Conservation (phyloP, 2,329 filamentous ascomycete genomes). For the Hymenoscyphus fructigenus region DNA sequence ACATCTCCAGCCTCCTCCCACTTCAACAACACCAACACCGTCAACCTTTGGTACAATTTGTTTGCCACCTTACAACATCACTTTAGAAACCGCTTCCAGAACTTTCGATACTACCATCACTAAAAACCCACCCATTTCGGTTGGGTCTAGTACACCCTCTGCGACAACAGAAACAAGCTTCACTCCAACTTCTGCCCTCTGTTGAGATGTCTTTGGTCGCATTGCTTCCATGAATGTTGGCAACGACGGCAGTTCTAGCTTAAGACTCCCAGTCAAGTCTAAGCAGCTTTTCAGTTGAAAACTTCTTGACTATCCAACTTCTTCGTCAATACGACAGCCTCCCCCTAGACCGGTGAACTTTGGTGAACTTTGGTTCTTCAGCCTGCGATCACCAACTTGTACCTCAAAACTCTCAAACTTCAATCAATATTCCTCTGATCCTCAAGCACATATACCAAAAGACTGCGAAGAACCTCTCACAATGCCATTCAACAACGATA, state of each 20-base stretch:
- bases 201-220: neutral
- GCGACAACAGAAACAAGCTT: conserved; percentile 1
- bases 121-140: neutral
- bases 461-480: neutral
- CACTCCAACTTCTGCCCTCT: neutral
- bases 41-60: neutral
- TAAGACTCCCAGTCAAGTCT: neutral
- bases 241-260: neutral
- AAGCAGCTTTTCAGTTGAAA: neutral
- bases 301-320: neutral
- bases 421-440: neutral
- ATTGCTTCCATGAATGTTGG: neutral
- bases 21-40: neutral
- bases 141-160: neutral
- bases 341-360: neutral
- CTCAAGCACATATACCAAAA: neutral
- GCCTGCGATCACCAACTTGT: neutral
- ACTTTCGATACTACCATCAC: neutral
- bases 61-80: neutral
- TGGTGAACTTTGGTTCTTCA: neutral
- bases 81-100: neutral
- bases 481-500: conserved; percentile 20
- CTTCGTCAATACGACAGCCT: neutral
- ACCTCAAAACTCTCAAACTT: neutral
- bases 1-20: conserved; percentile 2